These are phyloP conservation scores for Colletotrichum sp. DNA, from an alignment of 2,329 filamentous ascomycete genomes.

Conservation along the genomic window DNA sequence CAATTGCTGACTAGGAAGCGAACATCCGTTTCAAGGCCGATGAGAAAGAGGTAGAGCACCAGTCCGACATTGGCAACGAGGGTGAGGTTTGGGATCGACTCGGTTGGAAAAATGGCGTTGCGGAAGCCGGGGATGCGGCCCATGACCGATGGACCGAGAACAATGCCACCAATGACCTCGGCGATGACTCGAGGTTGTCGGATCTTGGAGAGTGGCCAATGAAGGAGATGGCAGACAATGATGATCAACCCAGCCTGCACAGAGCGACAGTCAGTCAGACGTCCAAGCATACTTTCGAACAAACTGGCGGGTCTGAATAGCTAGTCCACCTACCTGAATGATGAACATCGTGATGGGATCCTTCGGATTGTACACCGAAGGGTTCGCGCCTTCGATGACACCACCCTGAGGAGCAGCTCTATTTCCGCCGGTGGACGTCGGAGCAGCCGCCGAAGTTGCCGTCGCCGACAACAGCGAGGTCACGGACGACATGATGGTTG, in stretches of 20 bases:
- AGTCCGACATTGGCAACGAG: conserved; percentile 85
- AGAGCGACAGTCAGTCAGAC: conserved; percentile 2
- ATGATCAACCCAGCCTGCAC: conserved; percentile 46
- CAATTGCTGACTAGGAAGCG: conserved; percentile 80
- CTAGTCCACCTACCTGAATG: conserved; percentile 59
- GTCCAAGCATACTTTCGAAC: not conserved
- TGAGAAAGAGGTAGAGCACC: conserved; percentile 85
- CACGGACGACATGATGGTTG: conserved; percentile 5
- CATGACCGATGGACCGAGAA: conserved; percentile 88
- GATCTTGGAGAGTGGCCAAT: conserved; percentile 78
- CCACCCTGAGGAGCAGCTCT: conserved; percentile 55
- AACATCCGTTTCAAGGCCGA: conserved; percentile 86
- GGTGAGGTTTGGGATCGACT: conserved; percentile 76
- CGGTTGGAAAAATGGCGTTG: conserved; percentile 75
- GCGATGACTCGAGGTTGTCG: conserved; percentile 84
- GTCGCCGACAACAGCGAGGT: conserved; percentile 11
- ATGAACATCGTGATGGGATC: conserved; percentile 80
- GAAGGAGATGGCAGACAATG: conserved; percentile 58
- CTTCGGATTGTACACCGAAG: conserved; percentile 69
- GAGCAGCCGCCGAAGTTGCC: conserved; percentile 29
- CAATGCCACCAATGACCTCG: conserved; percentile 83
- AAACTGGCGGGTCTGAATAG: not conserved
- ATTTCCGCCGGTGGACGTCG: conserved; percentile 27
- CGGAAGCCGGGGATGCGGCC: conserved; percentile 83
- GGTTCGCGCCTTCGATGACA: conserved; percentile 74